These are phyloP conservation scores for Trifolium subterraneum DNA, from an alignment of 306 rosid species.

Conservation along the genomic window DNA sequence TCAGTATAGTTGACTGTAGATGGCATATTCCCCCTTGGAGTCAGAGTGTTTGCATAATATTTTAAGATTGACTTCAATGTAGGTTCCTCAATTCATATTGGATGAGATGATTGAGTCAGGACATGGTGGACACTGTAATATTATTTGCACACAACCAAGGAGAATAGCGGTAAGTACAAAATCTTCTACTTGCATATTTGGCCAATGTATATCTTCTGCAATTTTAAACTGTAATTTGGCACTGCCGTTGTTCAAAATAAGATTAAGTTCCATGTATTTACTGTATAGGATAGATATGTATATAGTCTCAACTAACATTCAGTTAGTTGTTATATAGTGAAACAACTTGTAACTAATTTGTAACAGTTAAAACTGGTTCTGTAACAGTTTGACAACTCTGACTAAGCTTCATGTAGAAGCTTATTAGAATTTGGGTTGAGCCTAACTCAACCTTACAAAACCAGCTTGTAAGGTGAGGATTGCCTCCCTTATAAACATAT, in stretches of 20 bases:
- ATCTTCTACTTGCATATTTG: constrained; percentile 33
- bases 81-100: constrained; percentile 97
- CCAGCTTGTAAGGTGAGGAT: neutral
- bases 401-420: no score
- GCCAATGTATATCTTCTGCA: constrained; percentile 28
- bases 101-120: constrained; percentile 90
- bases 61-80: constrained; percentile 41
- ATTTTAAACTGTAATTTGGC: constrained; percentile 18
- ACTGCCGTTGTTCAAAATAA: neutral
- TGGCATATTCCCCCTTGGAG: constrained; percentile 20
- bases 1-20: constrained; percentile 22
- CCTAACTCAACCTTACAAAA: neutral
- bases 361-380: no score
- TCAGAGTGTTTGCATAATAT: constrained; percentile 8
- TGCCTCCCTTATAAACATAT: no score
- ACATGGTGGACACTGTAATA: constrained; percentile 76
- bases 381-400: no score
- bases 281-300: neutral
- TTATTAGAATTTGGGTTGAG: neutral
- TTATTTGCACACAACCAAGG: constrained; percentile 96
- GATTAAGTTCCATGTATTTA: neutral
- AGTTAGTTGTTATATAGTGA: no score
- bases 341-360: no score
- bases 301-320: neutral
- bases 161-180: constrained; percentile 85